Evolutionary conservation across 2,329 filamentous ascomycete genomes (phyloP).

Genomic region (Fusarium oxysporum): DNA sequence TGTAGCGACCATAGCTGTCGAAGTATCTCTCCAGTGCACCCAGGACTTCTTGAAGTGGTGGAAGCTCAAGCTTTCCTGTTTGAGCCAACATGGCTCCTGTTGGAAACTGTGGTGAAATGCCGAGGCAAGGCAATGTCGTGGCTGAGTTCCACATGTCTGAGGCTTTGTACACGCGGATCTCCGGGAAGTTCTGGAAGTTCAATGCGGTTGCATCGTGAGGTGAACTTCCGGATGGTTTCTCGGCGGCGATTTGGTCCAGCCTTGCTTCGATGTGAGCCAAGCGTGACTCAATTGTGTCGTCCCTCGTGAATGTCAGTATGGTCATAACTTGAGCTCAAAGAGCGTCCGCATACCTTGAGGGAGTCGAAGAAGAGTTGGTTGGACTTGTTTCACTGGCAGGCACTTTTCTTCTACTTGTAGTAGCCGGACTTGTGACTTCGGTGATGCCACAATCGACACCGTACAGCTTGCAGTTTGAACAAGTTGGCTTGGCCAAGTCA

Average conservation of each 20-base stretch:
- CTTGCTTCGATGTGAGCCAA: neutral
- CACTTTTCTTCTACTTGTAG: neutral
- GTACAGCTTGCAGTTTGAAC: neutral
- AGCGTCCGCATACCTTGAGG: rapidly evolving
- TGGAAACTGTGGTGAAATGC: neutral
- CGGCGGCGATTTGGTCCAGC: neutral
- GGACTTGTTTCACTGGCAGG: neutral
- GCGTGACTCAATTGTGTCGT: neutral
- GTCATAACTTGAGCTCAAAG: too few species aligned
- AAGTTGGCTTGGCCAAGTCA: neutral
- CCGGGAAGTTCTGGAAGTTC: neutral
- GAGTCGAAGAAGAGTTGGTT: neutral
- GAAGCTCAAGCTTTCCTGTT: neutral
- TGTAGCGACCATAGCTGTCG: neutral
- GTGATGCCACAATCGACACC: neutral
- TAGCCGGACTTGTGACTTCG: neutral
- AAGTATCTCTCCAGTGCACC: neutral
- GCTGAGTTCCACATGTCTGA: neutral
- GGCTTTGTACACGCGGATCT: neutral
- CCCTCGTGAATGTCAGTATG: neutral
- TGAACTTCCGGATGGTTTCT: neutral
- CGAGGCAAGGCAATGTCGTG: neutral
- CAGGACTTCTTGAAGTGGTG: neutral
- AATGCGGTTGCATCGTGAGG: neutral
- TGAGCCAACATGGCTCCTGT: neutral